Percentiles rank a stretch among this genome's conserved stretches.
Conservation (phyloP, 164 flowering plant genomes). For the Stephania yunnanensis region DNA sequence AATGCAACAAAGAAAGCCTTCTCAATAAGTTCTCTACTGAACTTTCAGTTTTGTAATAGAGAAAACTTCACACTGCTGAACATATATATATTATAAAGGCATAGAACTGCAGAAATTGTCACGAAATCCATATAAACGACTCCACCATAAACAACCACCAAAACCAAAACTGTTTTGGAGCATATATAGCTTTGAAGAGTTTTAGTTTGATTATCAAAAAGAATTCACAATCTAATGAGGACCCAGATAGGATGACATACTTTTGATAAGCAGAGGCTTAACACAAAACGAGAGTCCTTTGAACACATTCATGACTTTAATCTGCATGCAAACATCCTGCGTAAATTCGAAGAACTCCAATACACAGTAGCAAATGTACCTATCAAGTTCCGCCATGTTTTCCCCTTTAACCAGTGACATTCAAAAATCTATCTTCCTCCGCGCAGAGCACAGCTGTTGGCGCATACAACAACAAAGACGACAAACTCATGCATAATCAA, state of each 20-base stretch:
- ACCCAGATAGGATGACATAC: not conserved
- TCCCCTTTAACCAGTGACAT: no score
- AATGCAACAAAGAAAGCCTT: no score
- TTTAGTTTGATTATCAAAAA: not conserved
- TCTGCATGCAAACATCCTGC: not conserved
- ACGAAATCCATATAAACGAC: no score
- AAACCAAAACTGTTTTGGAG: not conserved
- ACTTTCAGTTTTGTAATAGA: no score
- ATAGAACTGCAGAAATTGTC: not conserved
- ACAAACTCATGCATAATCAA: not conserved
- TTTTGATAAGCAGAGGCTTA: no score
- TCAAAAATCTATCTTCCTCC: not conserved
- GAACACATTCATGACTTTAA: not conserved
- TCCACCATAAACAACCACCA: not conserved
- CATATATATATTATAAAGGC: no score
- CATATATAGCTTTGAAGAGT: not conserved
- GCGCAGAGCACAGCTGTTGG: not conserved
- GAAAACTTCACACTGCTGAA: not conserved
- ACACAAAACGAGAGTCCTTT: not conserved
- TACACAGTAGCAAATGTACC: no score
- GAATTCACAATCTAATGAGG: not conserved
- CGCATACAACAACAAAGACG: not conserved
- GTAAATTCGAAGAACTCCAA: no score
- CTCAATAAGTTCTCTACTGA: no score
- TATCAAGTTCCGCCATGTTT: no score